Evolutionary conservation across 2,329 filamentous ascomycete species (phyloP), one percentile per base, ranked within the genome.

Genomic region (Apiospora saccharicola): DNA sequence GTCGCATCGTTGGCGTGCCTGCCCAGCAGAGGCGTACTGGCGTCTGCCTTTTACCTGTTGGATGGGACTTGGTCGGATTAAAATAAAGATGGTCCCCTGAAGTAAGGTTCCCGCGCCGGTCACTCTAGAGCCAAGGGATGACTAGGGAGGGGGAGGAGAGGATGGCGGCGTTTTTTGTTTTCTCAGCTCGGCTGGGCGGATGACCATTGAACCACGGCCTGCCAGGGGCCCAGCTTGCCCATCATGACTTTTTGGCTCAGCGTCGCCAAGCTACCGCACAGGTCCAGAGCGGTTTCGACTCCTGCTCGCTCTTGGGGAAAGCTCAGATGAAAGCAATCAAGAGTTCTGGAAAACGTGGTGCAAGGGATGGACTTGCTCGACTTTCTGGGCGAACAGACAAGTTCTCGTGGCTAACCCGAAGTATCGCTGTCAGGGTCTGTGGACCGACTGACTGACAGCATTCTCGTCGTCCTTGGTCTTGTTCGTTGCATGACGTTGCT

Each of bases 71-170:
- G 57, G 34, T 64, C 34, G 34, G 57, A 64, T 64, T 64, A 64
- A 64, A 64, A 64, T 64, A 64, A 37, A 41, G 30, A 64, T 64
- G 57, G 57, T 64, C 57, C 57, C 57, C 57, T 64, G 57, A 41
- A 37, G 57, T 37, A 41, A 41, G 57, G 57, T 64, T 64, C 57
- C 34, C 57, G 57, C 57, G 57, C 57, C 57, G 57, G 57, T 41
- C 57, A 37, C 53, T 61, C 30, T 61, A 61, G 53, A 61, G 34
- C 26, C 53, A 34, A 61, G 53, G 30, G 53, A 53, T 53, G 53
- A 34, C 30, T 22, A 34, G 30, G 53, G 57, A 37, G 30, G 8
- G 6, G 44, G 44, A 16, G n/a, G n/a, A n/a, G n/a, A 22, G 44
- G 16, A n/a, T 61, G 26, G 53, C 53, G 30, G 53, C 51, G 53